These are phyloP conservation scores for Linum trigynum DNA, from an alignment of 345 rosid species.

Conservation along the genomic window DNA sequence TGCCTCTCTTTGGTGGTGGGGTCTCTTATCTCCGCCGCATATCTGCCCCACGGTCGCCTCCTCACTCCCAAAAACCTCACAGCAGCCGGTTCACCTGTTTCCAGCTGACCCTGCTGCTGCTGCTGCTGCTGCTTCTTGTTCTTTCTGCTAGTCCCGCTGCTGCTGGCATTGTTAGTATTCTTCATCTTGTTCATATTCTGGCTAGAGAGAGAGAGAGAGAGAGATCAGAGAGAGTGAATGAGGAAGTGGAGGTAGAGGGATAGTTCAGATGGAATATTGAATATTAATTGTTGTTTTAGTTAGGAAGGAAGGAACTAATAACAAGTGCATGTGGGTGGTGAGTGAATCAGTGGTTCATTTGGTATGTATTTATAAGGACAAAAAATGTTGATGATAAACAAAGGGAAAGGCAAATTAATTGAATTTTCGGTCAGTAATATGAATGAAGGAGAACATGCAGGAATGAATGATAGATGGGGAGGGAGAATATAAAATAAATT, in stretches of 20 bases:
- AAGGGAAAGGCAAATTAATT: no score
- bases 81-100: background rate
- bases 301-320: background rate
- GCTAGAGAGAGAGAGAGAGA: background rate
- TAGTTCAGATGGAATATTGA: background rate
- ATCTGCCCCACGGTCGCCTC: background rate
- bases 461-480: background rate
- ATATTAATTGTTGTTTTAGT: background rate
- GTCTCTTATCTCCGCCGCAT: background rate
- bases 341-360: background rate
- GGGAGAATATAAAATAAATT: no score
- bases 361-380: no score
- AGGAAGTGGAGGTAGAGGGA: no score
- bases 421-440: background rate
- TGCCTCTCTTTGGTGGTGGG: background rate
- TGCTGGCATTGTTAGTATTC: background rate
- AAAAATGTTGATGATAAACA: background rate
- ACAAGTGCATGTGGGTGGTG: background rate
- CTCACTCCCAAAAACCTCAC: background rate
- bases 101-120: background rate
- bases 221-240: background rate
- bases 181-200: background rate
- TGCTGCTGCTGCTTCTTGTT: background rate
- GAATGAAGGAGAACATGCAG: background rate
- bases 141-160: background rate